Evolutionary conservation across 2,329 filamentous ascomycete species (phyloP).

Genomic region (Fonsecaea pedrosoi): DNA sequence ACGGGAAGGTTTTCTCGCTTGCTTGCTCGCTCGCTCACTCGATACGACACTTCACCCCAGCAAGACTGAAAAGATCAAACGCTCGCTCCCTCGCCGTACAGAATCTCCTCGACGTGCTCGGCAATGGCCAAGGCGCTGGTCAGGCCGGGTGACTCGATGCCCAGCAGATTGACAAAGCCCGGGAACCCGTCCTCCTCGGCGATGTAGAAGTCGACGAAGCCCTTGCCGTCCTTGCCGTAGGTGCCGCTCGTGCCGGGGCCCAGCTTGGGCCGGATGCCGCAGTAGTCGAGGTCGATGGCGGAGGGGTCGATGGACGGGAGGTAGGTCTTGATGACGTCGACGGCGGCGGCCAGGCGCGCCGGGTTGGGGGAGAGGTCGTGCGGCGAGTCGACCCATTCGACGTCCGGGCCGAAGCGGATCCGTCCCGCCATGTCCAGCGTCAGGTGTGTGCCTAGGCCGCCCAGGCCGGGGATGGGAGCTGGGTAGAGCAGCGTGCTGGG

Average conservation of each 20-base stretch:
- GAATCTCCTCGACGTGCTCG: slow-evolving; percentile 70
- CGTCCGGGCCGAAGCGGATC: slow-evolving; percentile 90
- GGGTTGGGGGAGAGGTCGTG: slow-evolving; percentile 71
- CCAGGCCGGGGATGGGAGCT: slow-evolving; percentile 79
- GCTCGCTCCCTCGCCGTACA: slow-evolving; percentile 52
- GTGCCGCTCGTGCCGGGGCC: slow-evolving; percentile 64
- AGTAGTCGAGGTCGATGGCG: slow-evolving; percentile 80
- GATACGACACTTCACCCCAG: too few relatives aligned
- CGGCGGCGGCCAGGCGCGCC: slow-evolving; percentile 67
- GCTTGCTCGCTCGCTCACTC: too few relatives aligned
- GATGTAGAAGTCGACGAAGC: slow-evolving; percentile 86
- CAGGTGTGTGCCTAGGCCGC: slow-evolving; percentile 90
- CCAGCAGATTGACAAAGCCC: slow-evolving; percentile 88
- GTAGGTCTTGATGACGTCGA: slow-evolving; percentile 78
- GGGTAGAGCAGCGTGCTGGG: slow-evolving; percentile 84
- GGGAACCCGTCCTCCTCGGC: slow-evolving; percentile 75
- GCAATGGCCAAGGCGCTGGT: slow-evolving; percentile 87
- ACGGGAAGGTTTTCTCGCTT: too few relatives aligned
- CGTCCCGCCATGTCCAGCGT: slow-evolving; percentile 86
- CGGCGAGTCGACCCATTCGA: slow-evolving; percentile 86
- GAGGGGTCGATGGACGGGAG: slow-evolving; percentile 73
- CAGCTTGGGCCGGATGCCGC: slow-evolving; percentile 89
- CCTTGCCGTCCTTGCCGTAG: slow-evolving; percentile 61
- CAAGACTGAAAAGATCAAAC: not conserved
- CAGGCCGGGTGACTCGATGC: slow-evolving; percentile 91